Conservation (phyloP, 1,284 basidiomycete species). For the Trichosporon inkin region DNA sequence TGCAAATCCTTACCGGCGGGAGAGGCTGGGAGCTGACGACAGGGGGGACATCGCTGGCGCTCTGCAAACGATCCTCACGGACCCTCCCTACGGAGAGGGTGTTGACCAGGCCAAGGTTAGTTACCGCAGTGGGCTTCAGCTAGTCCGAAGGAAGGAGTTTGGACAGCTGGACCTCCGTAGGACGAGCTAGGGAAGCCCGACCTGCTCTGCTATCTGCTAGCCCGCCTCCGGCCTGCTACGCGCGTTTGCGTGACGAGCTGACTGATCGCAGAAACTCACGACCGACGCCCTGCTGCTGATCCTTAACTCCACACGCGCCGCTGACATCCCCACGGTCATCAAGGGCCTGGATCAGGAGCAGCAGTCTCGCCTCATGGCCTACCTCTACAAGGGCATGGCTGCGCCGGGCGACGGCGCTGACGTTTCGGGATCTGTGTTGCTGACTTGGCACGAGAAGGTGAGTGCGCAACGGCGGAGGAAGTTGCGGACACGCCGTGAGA, state of each 20-base stretch:
- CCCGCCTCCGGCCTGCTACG: too few species aligned
- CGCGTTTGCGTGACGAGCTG: too few species aligned
- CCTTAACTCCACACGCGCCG: slow-evolving; percentile 87
- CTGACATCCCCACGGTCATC: slow-evolving; percentile 77
- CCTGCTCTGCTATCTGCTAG: too few species aligned
- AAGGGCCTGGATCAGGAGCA: slow-evolving; percentile 70
- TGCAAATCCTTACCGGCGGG: too few species aligned
- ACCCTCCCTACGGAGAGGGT: slow-evolving; percentile 75
- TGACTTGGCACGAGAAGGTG: slow-evolving; percentile 96
- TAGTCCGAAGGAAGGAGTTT: too few species aligned
- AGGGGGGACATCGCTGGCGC: slow-evolving; percentile 73
- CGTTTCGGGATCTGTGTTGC: slow-evolving; percentile 78
- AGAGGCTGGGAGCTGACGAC: slow-evolving; percentile 16
- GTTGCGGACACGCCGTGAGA: too few species aligned
- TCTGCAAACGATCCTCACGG: slow-evolving; percentile 64
- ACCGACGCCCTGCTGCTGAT: slow-evolving; percentile 84
- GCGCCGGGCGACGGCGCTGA: slow-evolving; percentile 70
- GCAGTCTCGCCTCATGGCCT: slow-evolving; percentile 96
- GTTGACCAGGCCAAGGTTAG: slow-evolving; percentile 84
- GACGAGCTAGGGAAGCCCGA: too few species aligned
- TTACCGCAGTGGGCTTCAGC: slow-evolving; percentile 15
- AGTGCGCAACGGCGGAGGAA: slow-evolving; percentile 35
- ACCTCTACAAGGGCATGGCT: slow-evolving; percentile 73
- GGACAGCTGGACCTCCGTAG: too few species aligned
- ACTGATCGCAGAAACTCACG: slow-evolving; percentile 61